Evolutionary conservation across 75 land plant genomes (phyloP).

Genomic region (Cunninghamia lanceolata): DNA sequence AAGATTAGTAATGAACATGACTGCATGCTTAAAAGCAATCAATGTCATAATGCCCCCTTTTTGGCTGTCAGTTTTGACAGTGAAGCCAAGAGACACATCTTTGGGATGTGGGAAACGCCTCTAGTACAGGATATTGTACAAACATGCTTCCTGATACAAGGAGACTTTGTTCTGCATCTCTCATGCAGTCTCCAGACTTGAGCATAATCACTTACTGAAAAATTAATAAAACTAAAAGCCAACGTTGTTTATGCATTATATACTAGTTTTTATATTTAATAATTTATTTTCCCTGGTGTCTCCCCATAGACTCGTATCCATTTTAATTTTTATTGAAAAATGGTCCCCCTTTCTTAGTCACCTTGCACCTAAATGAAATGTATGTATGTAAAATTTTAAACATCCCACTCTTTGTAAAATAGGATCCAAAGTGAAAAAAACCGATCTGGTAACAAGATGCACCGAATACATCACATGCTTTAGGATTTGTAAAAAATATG

Average conservation of each 20-base stretch:
- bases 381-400: too few species aligned
- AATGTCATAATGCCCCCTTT: not conserved
- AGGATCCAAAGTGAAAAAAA: not conserved
- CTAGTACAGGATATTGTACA: not conserved
- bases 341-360: too few species aligned
- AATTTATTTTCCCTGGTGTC: too few species aligned
- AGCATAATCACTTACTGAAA: too few species aligned
- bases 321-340: too few species aligned
- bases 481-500: not conserved
- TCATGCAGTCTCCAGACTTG: too few species aligned
- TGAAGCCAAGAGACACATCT: not conserved
- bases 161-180: too few species aligned
- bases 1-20: not conserved
- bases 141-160: not conserved
- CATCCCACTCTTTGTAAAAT: too few species aligned
- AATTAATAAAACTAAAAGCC: too few species aligned
- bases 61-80: not conserved
- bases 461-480: not conserved
- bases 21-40: not conserved
- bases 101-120: not conserved
- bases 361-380: not conserved
- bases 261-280: too few species aligned
- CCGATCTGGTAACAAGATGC: not conserved
- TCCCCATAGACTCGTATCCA: too few species aligned
- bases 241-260: too few species aligned